phyloP scores from a whole-genome alignment of 768 basidiomycete genomes.

The Russula sp. region DNA sequence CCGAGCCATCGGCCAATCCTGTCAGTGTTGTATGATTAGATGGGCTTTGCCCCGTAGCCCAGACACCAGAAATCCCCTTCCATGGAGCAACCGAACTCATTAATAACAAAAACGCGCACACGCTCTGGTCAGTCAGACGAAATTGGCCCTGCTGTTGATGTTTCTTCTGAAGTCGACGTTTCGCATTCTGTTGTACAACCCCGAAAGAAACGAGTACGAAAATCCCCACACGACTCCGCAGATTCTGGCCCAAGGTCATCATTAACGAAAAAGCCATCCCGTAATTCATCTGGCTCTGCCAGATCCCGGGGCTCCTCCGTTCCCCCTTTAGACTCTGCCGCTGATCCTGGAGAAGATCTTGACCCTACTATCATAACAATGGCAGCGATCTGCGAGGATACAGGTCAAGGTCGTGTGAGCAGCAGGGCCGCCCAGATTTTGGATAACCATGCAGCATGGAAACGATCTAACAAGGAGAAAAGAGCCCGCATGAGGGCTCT shows the following conservation, averaged over 20 bases:
- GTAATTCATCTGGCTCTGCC: slow-evolving; percentile 18
- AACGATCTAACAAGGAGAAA: slow-evolving; percentile 58
- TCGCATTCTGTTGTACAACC: background rate
- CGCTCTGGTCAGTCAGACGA: background rate
- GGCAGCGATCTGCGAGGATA: slow-evolving; percentile 72
- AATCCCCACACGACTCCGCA: background rate
- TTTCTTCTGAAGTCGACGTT: slow-evolving; percentile 3
- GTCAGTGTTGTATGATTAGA: background rate
- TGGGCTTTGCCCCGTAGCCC: background rate
- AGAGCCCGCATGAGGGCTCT: slow-evolving; percentile 51
- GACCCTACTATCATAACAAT: slow-evolving; percentile 83
- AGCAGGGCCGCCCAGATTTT: slow-evolving; percentile 68
- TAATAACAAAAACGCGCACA: background rate
- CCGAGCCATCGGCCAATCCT: background rate
- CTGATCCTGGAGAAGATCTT: slow-evolving; percentile 65
- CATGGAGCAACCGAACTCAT: background rate
- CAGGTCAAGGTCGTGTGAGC: slow-evolving; percentile 71
- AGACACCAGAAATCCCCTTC: background rate
- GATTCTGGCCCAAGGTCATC: background rate
- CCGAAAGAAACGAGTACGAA: slow-evolving; percentile 17
- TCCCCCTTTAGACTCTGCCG: slow-evolving; percentile 50
- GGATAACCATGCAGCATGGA: slow-evolving; percentile 66
- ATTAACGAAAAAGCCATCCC: slow-evolving; percentile 8
- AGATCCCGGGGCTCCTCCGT: slow-evolving; percentile 34
- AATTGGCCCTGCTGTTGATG: background rate